phyloP scores from a whole-genome alignment of 2,329 filamentous ascomycete species.

The Cyanodermella asteris region DNA sequence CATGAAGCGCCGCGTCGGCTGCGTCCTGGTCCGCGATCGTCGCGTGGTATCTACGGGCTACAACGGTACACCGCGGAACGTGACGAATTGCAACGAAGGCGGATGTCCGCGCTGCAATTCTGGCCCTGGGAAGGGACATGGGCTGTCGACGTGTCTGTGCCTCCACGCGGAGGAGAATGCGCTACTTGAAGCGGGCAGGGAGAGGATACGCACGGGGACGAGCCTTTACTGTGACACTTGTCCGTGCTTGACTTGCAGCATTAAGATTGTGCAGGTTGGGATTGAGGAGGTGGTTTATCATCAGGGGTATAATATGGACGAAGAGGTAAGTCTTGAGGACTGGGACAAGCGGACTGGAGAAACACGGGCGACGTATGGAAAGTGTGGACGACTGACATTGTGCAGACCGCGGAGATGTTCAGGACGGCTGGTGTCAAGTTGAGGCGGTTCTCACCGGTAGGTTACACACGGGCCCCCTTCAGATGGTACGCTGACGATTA shows the following conservation, averaged over 20 bases:
- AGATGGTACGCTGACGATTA: too few relatives aligned
- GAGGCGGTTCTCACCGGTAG: constrained; percentile 69
- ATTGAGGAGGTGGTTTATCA: constrained; percentile 91
- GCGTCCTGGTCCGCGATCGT: constrained; percentile 67
- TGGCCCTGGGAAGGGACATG: constrained; percentile 45
- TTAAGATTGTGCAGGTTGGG: constrained; percentile 94
- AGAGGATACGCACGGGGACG: constrained; percentile 61
- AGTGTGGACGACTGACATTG: constrained; percentile 6
- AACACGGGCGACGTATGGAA: too few relatives aligned
- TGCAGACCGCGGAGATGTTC: constrained; percentile 54
- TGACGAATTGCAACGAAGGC: constrained; percentile 79
- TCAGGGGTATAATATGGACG: constrained; percentile 87
- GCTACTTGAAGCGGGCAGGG: constrained; percentile 75
- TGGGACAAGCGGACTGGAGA: not conserved
- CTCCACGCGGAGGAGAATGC: constrained; percentile 98
- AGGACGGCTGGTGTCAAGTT: constrained; percentile 62
- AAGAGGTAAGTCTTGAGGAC: constrained; percentile 24
- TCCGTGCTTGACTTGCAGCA: constrained; percentile 89
- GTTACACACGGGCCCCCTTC: too few relatives aligned
- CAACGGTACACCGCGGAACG: constrained; percentile 82
- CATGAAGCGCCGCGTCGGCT: constrained; percentile 93
- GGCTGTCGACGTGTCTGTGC: constrained; percentile 72
- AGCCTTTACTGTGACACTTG: constrained; percentile 91
- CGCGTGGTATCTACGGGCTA: constrained; percentile 90
- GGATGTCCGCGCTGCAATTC: constrained; percentile 71